Conservation (phyloP, 2,329 filamentous ascomycete genomes). For the Cytospora chrysosperma region DNA sequence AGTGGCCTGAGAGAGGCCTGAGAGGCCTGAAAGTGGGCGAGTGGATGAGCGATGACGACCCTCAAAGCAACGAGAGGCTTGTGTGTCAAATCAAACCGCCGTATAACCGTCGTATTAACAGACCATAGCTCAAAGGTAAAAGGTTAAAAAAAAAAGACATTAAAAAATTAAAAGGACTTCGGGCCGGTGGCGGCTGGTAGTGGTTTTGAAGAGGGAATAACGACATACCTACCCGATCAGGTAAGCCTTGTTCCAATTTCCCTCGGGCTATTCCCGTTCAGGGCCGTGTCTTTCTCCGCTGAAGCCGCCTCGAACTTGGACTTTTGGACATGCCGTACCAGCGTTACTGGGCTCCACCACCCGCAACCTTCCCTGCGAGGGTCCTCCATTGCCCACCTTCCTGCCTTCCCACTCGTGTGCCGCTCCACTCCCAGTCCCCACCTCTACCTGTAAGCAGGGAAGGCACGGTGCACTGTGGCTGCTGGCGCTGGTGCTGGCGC, state of each 20-base stretch:
- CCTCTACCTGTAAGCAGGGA: neutral
- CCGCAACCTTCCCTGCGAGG: neutral
- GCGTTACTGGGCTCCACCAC: neutral
- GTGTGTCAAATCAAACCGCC: neutral
- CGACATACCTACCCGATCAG: slow-evolving; percentile 15
- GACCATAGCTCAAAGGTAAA: too few relatives aligned
- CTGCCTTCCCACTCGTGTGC: neutral
- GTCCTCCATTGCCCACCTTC: neutral
- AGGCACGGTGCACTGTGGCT: slow-evolving; percentile 8
- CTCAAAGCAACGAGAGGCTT: neutral
- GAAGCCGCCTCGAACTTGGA: neutral
- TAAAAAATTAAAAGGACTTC: neutral
- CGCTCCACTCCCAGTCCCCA: neutral
- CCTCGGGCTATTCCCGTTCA: slow-evolving; percentile 2
- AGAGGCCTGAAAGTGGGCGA: neutral
- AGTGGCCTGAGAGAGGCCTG: neutral
- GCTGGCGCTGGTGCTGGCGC: neutral
- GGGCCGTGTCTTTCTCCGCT: slow-evolving; percentile 9
- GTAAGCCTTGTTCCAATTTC: slow-evolving; percentile 4
- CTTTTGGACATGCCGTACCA: neutral
- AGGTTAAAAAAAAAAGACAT: too few relatives aligned
- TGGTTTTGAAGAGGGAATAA: slow-evolving; percentile 1
- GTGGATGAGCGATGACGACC: neutral
- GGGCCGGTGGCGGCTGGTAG: slow-evolving; percentile 7
- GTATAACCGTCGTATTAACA: neutral